These are phyloP conservation scores for Lactarius psammicola DNA, from an alignment of 768 basidiomycete species.

Conservation along the genomic window DNA sequence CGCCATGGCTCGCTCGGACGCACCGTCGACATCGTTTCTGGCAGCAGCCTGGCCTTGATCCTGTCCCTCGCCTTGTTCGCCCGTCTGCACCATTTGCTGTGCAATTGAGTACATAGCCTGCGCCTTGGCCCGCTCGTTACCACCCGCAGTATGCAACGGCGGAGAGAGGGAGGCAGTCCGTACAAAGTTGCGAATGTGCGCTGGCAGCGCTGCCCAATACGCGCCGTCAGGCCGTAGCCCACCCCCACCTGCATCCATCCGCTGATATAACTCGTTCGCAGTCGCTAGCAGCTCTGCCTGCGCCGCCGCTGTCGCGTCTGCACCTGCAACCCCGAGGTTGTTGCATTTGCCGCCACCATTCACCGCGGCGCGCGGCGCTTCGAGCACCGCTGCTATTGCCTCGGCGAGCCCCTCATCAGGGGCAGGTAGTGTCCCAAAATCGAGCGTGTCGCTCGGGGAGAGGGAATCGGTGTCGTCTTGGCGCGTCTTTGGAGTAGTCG, in stretches of 20 bases:
- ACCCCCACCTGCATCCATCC: slow-evolving; percentile 27
- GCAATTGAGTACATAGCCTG: slow-evolving; percentile 68
- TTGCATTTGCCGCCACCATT: slow-evolving; percentile 4
- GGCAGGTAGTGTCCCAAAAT: slow-evolving; percentile 23
- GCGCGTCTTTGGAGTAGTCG: slow-evolving; percentile 8
- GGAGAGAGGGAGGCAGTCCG: slow-evolving; percentile 39
- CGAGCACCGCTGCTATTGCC: slow-evolving; percentile 28
- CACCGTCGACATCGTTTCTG: slow-evolving; percentile 33
- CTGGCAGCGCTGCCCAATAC: slow-evolving; percentile 68
- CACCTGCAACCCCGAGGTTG: slow-evolving; percentile 13
- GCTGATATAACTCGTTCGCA: slow-evolving; percentile 51
- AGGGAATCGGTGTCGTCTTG: slow-evolving; percentile 21
- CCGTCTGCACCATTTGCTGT: slow-evolving; percentile 59
- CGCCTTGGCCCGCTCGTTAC: slow-evolving; percentile 44
- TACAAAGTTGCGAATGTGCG: slow-evolving; percentile 68
- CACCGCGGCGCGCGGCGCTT: slow-evolving; percentile 16
- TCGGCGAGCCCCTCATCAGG: slow-evolving; percentile 28
- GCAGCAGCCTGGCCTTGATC: slow-evolving; percentile 29
- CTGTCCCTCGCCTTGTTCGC: slow-evolving; percentile 33
- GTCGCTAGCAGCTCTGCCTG: slow-evolving; percentile 47
- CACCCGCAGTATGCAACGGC: slow-evolving; percentile 33
- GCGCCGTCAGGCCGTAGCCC: slow-evolving; percentile 51
- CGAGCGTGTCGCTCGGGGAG: slow-evolving; percentile 21
- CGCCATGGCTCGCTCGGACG: slow-evolving; percentile 33
- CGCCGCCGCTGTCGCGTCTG: slow-evolving; percentile 28